Evolutionary conservation across 345 rosid genomes (phyloP).

Genomic region (Jatropha curcas): DNA sequence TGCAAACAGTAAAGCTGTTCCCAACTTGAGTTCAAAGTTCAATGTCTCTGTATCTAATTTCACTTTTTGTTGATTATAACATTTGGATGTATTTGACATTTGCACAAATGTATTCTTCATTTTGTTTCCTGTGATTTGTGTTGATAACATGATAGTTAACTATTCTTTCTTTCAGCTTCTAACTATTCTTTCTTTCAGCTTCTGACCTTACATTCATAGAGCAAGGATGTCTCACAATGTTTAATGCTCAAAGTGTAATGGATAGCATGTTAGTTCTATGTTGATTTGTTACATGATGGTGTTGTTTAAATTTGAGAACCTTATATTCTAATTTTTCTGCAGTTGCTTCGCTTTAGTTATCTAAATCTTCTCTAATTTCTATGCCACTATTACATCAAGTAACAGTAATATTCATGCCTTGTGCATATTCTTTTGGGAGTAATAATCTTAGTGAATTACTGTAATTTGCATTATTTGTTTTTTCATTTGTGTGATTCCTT

Average conservation of each 20-base stretch:
- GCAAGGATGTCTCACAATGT: background rate
- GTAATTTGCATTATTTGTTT: background rate
- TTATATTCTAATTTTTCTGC: background rate
- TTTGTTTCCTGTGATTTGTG: conserved; percentile 13
- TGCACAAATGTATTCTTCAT: background rate
- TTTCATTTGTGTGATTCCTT: background rate
- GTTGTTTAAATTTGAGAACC: background rate
- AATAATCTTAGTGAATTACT: background rate
- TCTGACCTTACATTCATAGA: background rate
- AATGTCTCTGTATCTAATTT: background rate
- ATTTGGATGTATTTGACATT: background rate
- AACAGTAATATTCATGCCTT: background rate
- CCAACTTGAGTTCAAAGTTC: background rate
- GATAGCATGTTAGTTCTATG: background rate
- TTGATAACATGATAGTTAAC: background rate
- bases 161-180: conserved; percentile 2
- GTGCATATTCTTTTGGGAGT: background rate
- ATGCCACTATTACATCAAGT: conserved; percentile 12
- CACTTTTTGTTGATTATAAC: conserved; percentile 2
- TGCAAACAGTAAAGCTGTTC: background rate
- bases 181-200: background rate
- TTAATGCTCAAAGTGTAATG: background rate
- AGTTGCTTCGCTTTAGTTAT: background rate
- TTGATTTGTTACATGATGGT: background rate
- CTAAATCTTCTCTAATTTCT: background rate